These are phyloP conservation scores for Physaria fendleri DNA, from an alignment of 345 rosid species.

Conservation along the genomic window DNA sequence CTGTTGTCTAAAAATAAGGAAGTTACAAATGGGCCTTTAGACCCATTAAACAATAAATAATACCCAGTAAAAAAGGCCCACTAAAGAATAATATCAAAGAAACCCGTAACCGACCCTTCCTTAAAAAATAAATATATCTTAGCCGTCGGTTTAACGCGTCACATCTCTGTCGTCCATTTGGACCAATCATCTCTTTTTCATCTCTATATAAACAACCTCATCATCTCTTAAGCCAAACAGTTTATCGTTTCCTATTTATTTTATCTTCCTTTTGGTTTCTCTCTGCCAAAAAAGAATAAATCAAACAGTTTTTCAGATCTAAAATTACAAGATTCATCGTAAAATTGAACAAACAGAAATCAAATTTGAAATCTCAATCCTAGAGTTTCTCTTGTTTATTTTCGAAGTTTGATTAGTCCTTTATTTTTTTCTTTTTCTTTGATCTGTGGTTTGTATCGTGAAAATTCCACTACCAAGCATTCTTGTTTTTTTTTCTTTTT, in stretches of 20 bases:
- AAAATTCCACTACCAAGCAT: background rate
- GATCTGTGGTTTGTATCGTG: constrained; percentile 6
- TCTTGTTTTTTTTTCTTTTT: constrained; percentile 3
- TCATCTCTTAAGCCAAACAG: constrained; percentile 12
- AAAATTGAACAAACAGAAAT: constrained; percentile 4
- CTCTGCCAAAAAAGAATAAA: background rate
- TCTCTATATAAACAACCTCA: constrained; percentile 23
- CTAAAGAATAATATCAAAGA: background rate
- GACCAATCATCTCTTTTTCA: background rate
- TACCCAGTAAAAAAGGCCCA: too few relatives aligned
- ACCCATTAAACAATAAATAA: constrained; percentile 14
- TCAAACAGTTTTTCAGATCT: constrained; percentile 19
- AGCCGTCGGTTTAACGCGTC: constrained; percentile 6
- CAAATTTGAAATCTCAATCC: background rate
- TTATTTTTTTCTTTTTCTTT: background rate
- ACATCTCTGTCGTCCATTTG: constrained; percentile 8
- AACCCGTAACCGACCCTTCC: constrained; percentile 25
- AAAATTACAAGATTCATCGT: background rate
- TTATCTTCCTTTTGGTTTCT: background rate
- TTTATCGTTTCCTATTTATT: constrained; percentile 9
- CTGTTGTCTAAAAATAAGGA: background rate
- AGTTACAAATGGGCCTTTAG: background rate
- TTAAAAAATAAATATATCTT: background rate
- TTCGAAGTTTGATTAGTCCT: background rate
- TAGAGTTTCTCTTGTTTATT: background rate